Evolutionary conservation across 352 stramenopile species (phyloP), one percentile per base, ranked within the genome.

Genomic region (Pythium grandisporangium): DNA sequence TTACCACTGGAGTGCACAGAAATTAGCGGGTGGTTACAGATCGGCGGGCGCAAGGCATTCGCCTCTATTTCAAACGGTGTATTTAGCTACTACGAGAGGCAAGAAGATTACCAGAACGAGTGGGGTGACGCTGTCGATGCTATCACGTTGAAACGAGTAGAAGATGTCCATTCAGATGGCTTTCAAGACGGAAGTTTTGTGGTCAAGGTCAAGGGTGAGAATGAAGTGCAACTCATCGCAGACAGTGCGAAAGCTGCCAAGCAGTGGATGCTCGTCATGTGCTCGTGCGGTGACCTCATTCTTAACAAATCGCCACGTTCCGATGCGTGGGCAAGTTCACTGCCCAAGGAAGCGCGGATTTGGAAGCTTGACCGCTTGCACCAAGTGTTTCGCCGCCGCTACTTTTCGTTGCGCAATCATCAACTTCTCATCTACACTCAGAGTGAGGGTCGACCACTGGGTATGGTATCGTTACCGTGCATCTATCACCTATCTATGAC

Each of bases 191-290:
- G 70, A 17, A 84, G 71, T 48, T 89, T 93, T 53, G 70, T 86
- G 7, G 66, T 91, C 5, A 79, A 81, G 45, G 67, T 93, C 11
- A 63, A 65, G 20, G 63, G 73, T 23, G 75, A 91, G 48, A 68
- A 80, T 42, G 62, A 86, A 21, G 70, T 91, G 14, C 69, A 75
- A 44, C 55, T 93, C 17, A 61, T 86, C 12, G 77, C 77, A 2
- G 73, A 88, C 51, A 84, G 56, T 22, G 68, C 61, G 0, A 78
- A 77, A 47, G 45, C 70, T 19, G 75, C 78, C 5, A 91, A 91
- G 58, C 61, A 65, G 16, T 93, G 80, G 80, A 93, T 93, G 80
- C 63, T 93, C 16, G 76, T 90, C 8, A 91, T 93, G 73, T 93
- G 80, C 45, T 93, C 77, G 27, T 90, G 75, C 41, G 77, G 75